Evolutionary conservation across 1,139 yeast genomes (phyloP).

Genomic region (Schizosaccharomyces versatilis): DNA sequence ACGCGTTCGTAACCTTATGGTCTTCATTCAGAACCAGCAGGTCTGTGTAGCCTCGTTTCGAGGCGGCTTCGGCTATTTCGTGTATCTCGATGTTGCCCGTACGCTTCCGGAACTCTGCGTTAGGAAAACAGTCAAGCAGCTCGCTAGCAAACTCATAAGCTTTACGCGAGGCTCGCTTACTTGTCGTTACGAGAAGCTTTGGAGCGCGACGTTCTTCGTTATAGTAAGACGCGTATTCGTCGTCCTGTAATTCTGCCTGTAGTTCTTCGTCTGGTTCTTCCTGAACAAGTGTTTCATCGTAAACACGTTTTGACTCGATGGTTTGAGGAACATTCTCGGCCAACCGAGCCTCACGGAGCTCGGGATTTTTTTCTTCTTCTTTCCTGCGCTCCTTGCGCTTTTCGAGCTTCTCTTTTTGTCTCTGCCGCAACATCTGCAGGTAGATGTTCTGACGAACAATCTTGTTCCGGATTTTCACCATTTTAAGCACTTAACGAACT

Average conservation of each 20-base stretch:
- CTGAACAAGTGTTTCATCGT: constrained; percentile 57
- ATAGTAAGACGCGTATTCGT: constrained; percentile 48
- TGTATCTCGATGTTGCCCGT: constrained; percentile 50
- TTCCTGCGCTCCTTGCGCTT: constrained; percentile 56
- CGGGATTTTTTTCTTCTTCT: constrained; percentile 66
- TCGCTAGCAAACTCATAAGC: constrained; percentile 84
- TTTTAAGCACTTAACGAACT: not conserved
- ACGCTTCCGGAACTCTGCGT: constrained; percentile 66
- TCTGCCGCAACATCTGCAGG: not conserved
- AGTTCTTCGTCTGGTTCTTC: constrained; percentile 3
- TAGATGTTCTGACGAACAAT: not conserved
- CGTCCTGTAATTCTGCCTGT: constrained; percentile 30
- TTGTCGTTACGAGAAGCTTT: constrained; percentile 72
- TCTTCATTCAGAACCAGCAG: constrained; percentile 78
- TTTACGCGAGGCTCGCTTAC: constrained; percentile 58
- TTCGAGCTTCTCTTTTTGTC: constrained; percentile 35
- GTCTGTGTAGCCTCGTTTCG: constrained; percentile 69
- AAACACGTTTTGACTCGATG: constrained; percentile 69
- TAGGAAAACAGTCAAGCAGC: constrained; percentile 65
- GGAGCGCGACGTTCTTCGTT: constrained; percentile 35
- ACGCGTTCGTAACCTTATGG: constrained; percentile 72
- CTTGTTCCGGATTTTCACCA: not conserved
- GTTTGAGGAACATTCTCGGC: constrained; percentile 68
- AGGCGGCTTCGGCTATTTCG: constrained; percentile 65
- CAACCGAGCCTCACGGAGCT: constrained; percentile 49